phyloP scores from a whole-genome alignment of 768 basidiomycete species.

The Amanita pallidorosea region DNA sequence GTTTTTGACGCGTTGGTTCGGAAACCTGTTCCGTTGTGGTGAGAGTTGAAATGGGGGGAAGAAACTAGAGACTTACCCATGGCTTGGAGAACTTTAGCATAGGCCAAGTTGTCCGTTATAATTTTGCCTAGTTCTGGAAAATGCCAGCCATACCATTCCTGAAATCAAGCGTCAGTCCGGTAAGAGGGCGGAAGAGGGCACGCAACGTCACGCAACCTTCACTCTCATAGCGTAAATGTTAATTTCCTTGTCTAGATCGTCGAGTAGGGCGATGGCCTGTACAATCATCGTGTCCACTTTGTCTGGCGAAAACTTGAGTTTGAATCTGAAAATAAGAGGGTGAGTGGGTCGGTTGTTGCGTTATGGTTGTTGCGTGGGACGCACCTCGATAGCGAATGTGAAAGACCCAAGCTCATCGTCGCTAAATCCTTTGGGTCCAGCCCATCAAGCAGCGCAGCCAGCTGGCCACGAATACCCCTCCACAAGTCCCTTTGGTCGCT shows the following conservation, averaged over 20 bases:
- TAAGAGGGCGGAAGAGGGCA: background rate
- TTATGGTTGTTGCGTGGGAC: conserved; percentile 8
- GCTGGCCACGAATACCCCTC: conserved; percentile 89
- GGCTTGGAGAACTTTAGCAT: conserved; percentile 83
- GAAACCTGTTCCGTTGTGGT: conserved; percentile 46
- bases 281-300: conserved; percentile 99
- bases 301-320: conserved; percentile 98
- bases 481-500: conserved; percentile 64
- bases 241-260: conserved; percentile 99
- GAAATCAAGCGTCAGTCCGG: background rate
- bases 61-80: conserved; percentile 55
- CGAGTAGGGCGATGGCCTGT: conserved; percentile 94
- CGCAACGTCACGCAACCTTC: conserved; percentile 49
- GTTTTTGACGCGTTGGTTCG: conserved; percentile 87
- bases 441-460: conserved; percentile 80
- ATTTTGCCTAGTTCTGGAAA: conserved; percentile 99
- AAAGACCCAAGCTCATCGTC: conserved; percentile 96
- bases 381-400: conserved; percentile 91
- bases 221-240: conserved; percentile 99
- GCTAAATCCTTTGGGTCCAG: conserved; percentile 89
- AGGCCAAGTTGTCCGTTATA: conserved; percentile 92
- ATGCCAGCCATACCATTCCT: conserved; percentile 99
- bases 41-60: background rate
- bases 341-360: no score
- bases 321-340: conserved; percentile 51